Evolutionary conservation across 1,284 basidiomycete species (phyloP), one percentile per base, ranked within the genome.

Genomic region (Trichosporon coremiiforme): DNA sequence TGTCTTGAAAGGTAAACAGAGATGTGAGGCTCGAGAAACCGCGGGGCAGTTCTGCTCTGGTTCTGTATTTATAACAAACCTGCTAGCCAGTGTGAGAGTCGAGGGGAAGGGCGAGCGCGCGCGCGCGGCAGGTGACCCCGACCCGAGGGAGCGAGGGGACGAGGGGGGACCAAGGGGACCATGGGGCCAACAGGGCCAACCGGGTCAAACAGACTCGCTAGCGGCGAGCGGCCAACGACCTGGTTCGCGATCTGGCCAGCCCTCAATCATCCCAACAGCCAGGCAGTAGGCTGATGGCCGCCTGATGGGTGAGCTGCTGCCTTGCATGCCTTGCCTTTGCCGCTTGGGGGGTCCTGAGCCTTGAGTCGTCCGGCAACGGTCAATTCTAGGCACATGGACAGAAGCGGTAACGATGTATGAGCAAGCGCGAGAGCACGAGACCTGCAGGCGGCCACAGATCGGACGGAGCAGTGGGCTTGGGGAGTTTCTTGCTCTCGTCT

Each of bases 151-250:
- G n/a, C n/a, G 57, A 33, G 47, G 47, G 47, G 47, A 13, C 8
- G 45, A 57, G 12, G 29, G 55, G 55, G 55, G 13, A 57, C 29
- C 29, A 22, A 35, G 57, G 57, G 57, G 57, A 17, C 57, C 57
- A 60, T 35, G 57, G 57, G 57, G 57, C 31, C 57, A 33, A 60
- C 31, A 31, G 57, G 57, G 57, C 57, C 57, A 60, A 60, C 57
- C 57, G 17, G 57, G 57, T 13, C 57, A 60, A 60, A 60, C 57
- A 60, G 57, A 33, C n/a, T 22, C 47, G 47, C 47, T 53, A 53
- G 47, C 47, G 47, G 47, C 20, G 20, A 53, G 20, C 47, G 47
- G 47, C 47, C n/a, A 53, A 22, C 47, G 47, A 53, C 17, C 57
- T 15, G 12, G 53, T 20, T 55, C 53, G 20, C 31, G 57, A 60